phyloP scores from a whole-genome alignment of 768 basidiomycete species.

The Rossbeevera mucosa region DNA sequence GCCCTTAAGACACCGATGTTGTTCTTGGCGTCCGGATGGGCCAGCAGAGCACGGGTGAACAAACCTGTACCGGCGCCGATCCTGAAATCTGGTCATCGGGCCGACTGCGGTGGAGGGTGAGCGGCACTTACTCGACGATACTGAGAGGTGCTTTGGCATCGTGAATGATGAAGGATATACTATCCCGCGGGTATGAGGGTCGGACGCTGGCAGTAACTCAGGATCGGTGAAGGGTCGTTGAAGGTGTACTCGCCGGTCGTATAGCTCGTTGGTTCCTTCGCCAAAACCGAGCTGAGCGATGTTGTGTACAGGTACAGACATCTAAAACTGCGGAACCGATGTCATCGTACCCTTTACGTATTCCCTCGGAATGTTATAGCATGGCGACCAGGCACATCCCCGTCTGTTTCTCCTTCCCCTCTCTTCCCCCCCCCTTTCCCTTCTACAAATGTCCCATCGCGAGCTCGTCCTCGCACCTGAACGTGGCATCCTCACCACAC shows the following conservation, averaged over 20 bases:
- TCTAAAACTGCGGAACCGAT: slow-evolving; percentile 2
- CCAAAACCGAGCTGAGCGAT: slow-evolving; percentile 75
- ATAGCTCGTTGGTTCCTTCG: slow-evolving; percentile 76
- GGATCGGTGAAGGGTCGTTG: neutral
- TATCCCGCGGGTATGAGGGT: slow-evolving; percentile 72
- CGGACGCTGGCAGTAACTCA: slow-evolving; percentile 48
- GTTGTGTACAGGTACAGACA: slow-evolving; percentile 47
- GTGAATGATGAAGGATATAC: slow-evolving; percentile 55
- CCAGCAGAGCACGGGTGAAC: slow-evolving; percentile 78
- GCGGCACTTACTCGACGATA: slow-evolving; percentile 58
- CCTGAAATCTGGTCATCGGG: slow-evolving; percentile 34
- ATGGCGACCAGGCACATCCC: neutral
- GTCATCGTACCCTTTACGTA: neutral
- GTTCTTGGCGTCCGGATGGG: slow-evolving; percentile 51
- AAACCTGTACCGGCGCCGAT: slow-evolving; percentile 86
- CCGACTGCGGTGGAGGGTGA: slow-evolving; percentile 1
- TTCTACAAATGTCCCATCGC: slow-evolving; percentile 12
- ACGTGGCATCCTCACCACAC: slow-evolving; percentile 14
- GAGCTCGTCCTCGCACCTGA: slow-evolving; percentile 18
- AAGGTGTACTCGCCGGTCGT: slow-evolving; percentile 51
- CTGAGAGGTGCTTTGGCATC: slow-evolving; percentile 42
- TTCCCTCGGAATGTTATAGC: too few relatives aligned
- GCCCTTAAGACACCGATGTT: slow-evolving; percentile 55
- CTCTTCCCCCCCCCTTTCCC: neutral
- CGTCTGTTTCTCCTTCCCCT: neutral